phyloP scores from a whole-genome alignment of 1,284 basidiomycete genomes.

The Pseudozyma flocculosa region DNA sequence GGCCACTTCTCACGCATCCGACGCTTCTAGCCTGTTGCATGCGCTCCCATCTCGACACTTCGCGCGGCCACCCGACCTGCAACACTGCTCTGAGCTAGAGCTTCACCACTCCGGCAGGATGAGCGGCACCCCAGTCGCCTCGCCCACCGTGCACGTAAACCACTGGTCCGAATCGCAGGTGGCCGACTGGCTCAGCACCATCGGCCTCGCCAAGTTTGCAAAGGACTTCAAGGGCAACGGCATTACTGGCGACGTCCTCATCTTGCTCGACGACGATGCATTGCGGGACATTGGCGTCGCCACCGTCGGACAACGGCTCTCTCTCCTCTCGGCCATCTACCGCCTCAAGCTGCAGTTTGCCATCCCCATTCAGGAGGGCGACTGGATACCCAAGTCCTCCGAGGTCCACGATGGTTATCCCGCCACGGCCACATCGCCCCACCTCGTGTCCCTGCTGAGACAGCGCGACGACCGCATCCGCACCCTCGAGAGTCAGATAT shows the following conservation, averaged over 20 bases:
- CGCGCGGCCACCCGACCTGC: too few relatives aligned
- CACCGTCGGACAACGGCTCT: slow-evolving; percentile 51
- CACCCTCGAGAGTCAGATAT: slow-evolving; percentile 48
- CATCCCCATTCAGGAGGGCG: slow-evolving; percentile 51
- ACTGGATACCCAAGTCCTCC: slow-evolving; percentile 44
- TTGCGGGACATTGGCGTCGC: slow-evolving; percentile 52
- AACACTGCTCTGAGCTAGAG: too few relatives aligned
- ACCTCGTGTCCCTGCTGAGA: slow-evolving; percentile 23
- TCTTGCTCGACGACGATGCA: slow-evolving; percentile 52
- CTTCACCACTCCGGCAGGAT: too few relatives aligned
- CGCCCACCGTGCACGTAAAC: slow-evolving; percentile 39
- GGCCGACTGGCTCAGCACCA: slow-evolving; percentile 39
- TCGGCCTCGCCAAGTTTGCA: slow-evolving; percentile 35
- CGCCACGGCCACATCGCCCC: slow-evolving; percentile 7
- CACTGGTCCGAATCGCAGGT: slow-evolving; percentile 45
- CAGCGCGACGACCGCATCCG: slow-evolving; percentile 53
- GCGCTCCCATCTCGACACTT: too few relatives aligned
- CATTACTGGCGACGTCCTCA: slow-evolving; percentile 54
- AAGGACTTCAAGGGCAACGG: slow-evolving; percentile 40
- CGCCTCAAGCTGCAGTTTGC: slow-evolving; percentile 46
- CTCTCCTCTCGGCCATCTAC: slow-evolving; percentile 48
- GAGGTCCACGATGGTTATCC: slow-evolving; percentile 17
- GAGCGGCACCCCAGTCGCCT: slow-evolving; percentile 10
- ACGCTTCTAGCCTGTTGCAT: too few relatives aligned
- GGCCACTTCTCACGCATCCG: too few relatives aligned